Conservation (phyloP, 805 yeast genomes). For the Isabelozyma rhagii region DNA sequence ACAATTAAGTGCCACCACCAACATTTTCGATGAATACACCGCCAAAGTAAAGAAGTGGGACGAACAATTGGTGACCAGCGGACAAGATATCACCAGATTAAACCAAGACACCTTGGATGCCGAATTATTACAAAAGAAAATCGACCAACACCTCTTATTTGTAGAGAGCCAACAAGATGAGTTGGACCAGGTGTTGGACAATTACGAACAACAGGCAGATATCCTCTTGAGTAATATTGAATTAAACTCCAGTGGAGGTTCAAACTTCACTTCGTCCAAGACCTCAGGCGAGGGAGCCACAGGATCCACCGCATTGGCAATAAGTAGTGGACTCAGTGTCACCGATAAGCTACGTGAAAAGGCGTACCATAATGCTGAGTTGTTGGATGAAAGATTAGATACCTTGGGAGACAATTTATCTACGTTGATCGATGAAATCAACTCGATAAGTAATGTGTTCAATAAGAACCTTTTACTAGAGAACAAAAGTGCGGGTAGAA, state of each 20-base stretch:
- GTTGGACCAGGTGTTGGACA: slow-evolving; percentile 73
- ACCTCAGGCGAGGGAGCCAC: slow-evolving; percentile 15
- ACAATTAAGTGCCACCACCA: slow-evolving; percentile 70
- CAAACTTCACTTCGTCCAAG: slow-evolving; percentile 6
- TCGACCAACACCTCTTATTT: slow-evolving; percentile 83
- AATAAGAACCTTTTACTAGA: slow-evolving; percentile 53
- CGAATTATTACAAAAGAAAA: slow-evolving; percentile 77
- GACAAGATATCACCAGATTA: slow-evolving; percentile 75
- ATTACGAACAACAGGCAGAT: slow-evolving; percentile 76
- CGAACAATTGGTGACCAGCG: slow-evolving; percentile 73
- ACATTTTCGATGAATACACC: slow-evolving; percentile 73
- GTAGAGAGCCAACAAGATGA: slow-evolving; percentile 93
- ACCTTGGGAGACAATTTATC: slow-evolving; percentile 72
- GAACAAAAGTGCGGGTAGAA: slow-evolving; percentile 16
- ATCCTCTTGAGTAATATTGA: slow-evolving; percentile 40
- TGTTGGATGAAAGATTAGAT: slow-evolving; percentile 77
- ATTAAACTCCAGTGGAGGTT: slow-evolving; percentile 17
- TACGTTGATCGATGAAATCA: slow-evolving; percentile 75
- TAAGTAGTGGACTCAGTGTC: slow-evolving; percentile 37
- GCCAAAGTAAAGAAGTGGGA: slow-evolving; percentile 83
- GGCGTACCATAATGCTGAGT: slow-evolving; percentile 84
- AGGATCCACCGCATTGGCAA: slow-evolving; percentile 25
- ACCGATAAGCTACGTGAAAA: slow-evolving; percentile 86
- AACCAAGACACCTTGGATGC: slow-evolving; percentile 78
- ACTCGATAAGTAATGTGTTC: slow-evolving; percentile 76